These are phyloP conservation scores for Hygrophorus russula DNA, from an alignment of 768 basidiomycete genomes.

Conservation along the genomic window DNA sequence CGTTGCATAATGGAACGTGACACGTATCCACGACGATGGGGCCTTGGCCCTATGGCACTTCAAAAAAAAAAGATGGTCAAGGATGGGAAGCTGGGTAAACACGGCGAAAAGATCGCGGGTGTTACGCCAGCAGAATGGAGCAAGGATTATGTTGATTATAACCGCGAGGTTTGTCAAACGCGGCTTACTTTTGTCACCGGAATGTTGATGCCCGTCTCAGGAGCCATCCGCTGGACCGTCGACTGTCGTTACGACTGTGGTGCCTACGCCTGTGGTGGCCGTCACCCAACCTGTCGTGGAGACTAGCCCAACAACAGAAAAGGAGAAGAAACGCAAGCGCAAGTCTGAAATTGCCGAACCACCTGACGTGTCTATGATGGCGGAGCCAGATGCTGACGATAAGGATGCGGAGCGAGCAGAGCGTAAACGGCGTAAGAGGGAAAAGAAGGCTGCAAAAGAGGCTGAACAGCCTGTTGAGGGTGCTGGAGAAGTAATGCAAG, in stretches of 20 bases:
- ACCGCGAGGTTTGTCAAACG: conserved; percentile 38
- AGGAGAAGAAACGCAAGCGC: conserved; percentile 82
- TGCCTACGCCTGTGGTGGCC: conserved; percentile 15
- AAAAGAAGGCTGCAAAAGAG: conserved; percentile 44
- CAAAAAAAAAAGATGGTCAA: conserved; percentile 99
- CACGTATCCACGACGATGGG: conserved; percentile 96
- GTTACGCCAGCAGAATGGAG: conserved; percentile 89
- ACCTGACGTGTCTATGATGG: conserved; percentile 30
- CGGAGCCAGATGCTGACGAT: conserved; percentile 14
- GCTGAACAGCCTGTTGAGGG: conserved; percentile 30
- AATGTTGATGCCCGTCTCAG: conserved; percentile 11
- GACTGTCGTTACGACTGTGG: conserved; percentile 13
- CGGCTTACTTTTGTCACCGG: conserved; percentile 3
- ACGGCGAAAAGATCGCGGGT: conserved; percentile 81
- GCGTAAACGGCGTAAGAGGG: conserved; percentile 50
- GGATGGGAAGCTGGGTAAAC: conserved; percentile 93
- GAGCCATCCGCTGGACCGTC: conserved; percentile 30
- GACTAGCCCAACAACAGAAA: conserved; percentile 31
- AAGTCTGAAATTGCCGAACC: conserved; percentile 47
- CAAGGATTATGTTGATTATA: conserved; percentile 90
- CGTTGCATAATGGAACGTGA: conserved; percentile 99
- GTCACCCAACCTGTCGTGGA: conserved; percentile 13
- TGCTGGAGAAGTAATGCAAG: conserved; percentile 30
- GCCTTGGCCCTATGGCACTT: conserved; percentile 91
- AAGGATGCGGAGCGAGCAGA: conserved; percentile 43